Conservation (phyloP, 257 asterid species). For the Anisodus acutangulus region DNA sequence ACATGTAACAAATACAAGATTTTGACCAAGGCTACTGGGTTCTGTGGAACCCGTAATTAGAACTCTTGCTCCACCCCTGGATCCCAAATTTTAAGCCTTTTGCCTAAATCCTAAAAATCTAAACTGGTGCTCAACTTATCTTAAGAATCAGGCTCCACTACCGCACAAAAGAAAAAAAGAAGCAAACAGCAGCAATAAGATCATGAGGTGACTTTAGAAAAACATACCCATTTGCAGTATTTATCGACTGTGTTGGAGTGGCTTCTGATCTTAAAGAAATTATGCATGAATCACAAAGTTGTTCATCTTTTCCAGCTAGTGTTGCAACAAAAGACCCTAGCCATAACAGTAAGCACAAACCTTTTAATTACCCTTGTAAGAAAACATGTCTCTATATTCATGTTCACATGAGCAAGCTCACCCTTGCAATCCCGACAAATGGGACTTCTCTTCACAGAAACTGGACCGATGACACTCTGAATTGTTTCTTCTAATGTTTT, state of each 20-base stretch:
- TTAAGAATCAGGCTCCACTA: slow-evolving; percentile 10
- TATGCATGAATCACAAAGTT: slow-evolving; percentile 87
- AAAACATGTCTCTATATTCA: slow-evolving; percentile 33
- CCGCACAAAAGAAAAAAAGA: neutral
- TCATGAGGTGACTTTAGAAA: neutral
- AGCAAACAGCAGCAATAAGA: slow-evolving; percentile 15
- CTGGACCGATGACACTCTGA: slow-evolving; percentile 77
- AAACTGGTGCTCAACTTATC: neutral
- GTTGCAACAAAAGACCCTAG: slow-evolving; percentile 85
- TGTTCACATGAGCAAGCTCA: slow-evolving; percentile 41
- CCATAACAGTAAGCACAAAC: slow-evolving; percentile 36
- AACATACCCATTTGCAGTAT: slow-evolving; percentile 42
- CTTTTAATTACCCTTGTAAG: slow-evolving; percentile 29
- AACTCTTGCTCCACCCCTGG: neutral
- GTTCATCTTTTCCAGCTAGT: slow-evolving; percentile 69
- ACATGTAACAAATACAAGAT: neutral
- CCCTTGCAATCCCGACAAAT: slow-evolving; percentile 77
- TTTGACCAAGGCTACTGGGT: neutral
- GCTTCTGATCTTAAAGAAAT: slow-evolving; percentile 59
- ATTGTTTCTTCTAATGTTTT: slow-evolving; percentile 78
- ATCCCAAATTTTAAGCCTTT: slow-evolving; percentile 2
- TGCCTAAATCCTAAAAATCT: slow-evolving; percentile 8
- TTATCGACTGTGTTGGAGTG: slow-evolving; percentile 47
- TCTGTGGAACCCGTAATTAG: neutral
- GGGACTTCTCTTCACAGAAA: slow-evolving; percentile 74